phyloP scores from a whole-genome alignment of 805 yeast species.

The Kuraishia cidri region DNA sequence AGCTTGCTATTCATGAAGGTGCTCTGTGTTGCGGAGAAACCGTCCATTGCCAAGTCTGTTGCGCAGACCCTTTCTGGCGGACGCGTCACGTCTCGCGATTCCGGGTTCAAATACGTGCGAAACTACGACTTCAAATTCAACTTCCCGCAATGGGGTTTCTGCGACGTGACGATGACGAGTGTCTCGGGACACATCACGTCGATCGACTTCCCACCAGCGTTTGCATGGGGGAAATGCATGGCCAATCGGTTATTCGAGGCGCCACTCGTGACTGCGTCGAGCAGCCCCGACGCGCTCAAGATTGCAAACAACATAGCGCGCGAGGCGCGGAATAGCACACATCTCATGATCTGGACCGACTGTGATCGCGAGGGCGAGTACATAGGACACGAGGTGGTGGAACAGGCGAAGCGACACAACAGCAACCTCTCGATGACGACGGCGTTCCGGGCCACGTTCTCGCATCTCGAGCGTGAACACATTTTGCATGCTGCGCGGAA shows the following conservation, averaged over 20 bases:
- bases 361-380: conserved; percentile 96
- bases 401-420: conserved; percentile 55
- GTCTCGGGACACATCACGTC: conserved; percentile 80
- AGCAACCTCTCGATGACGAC: conserved; percentile 31
- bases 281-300: conserved; percentile 26
- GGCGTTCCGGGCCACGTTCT: conserved; percentile 73
- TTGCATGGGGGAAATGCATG: conserved; percentile 55
- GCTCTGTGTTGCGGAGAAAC: conserved; percentile 95
- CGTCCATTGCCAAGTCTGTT: conserved; percentile 86
- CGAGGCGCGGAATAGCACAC: conserved; percentile 53
- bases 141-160: conserved; percentile 52
- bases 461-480: conserved; percentile 77
- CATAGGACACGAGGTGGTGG: conserved; percentile 76
- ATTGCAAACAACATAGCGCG: conserved; percentile 57
- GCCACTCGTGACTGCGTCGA: conserved; percentile 34
- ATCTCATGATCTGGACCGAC: conserved; percentile 94
- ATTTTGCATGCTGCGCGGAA: conserved; percentile 63
- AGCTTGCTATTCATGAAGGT: conserved; percentile 42
- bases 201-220: conserved; percentile 54
- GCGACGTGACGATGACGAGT: conserved; percentile 85
- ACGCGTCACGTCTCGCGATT: conserved; percentile 30
- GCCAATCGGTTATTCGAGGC: conserved; percentile 68
- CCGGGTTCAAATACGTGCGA: conserved; percentile 54
- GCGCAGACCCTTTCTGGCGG: conserved; percentile 75
- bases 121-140: conserved; percentile 72